Percentiles rank a stretch among this genome's conserved stretches.
These are phyloP conservation scores for Penicillium crustosum DNA, from an alignment of 2,329 filamentous ascomycete species.

Conservation along the genomic window DNA sequence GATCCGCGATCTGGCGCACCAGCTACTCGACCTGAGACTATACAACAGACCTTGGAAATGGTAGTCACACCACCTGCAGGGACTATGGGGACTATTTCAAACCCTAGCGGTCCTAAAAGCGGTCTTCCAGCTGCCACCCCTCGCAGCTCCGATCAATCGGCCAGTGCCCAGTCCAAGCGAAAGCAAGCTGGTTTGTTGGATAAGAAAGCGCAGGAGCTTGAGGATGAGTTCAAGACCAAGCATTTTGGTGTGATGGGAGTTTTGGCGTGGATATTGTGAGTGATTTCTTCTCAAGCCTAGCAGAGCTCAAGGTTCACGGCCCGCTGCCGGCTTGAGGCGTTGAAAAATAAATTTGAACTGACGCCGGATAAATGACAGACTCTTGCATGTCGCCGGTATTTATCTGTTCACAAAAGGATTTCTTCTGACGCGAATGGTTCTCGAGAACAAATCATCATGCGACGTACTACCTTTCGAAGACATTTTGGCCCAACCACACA, in stretches of 20 bases:
- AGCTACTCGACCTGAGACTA: background rate
- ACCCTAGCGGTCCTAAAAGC: slow-evolving; percentile 1
- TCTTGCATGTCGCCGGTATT: slow-evolving; percentile 76
- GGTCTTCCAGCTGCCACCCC: background rate
- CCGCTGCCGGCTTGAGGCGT: background rate
- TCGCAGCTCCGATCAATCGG: background rate
- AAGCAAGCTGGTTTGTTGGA: slow-evolving; percentile 31
- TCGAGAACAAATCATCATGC: slow-evolving; percentile 74
- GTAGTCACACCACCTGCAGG: slow-evolving; percentile 1
- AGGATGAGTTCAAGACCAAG: slow-evolving; percentile 40
- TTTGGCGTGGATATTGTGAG: slow-evolving; percentile 45
- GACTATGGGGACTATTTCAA: background rate
- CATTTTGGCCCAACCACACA: slow-evolving; percentile 21
- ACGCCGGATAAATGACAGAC: slow-evolving; percentile 39
- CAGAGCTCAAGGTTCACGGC: background rate
- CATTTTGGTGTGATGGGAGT: slow-evolving; percentile 41
- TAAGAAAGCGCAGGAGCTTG: slow-evolving; percentile 30
- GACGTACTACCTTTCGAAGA: slow-evolving; percentile 64
- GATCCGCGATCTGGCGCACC: slow-evolving; percentile 4
- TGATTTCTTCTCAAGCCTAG: slow-evolving; percentile 4
- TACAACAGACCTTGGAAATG: slow-evolving; percentile 6
- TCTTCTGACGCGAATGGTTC: slow-evolving; percentile 78
- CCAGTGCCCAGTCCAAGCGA: slow-evolving; percentile 12
- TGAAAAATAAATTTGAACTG: background rate
- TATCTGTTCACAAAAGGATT: slow-evolving; percentile 95